Evolutionary conservation across 1,139 yeast genomes (phyloP), one percentile per base, ranked within the genome.

Genomic region (Saccharomyces hybrid): DNA sequence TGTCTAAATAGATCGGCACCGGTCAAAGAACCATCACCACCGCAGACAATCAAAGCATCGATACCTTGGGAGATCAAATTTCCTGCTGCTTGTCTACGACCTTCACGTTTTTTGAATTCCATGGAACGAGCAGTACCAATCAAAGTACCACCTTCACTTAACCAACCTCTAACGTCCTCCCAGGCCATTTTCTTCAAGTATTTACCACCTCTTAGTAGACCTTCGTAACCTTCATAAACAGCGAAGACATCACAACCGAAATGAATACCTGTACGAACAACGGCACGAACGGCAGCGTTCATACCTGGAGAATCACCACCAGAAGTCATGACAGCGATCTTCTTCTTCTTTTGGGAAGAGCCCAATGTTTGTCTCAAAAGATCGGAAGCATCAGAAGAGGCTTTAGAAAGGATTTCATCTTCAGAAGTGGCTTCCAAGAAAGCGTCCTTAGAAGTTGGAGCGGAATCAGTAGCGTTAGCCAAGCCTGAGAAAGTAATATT

Each of bases 241-340:
- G 87, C 90, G 67, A 76, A 86, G 1, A 86, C 86, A 62, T 83
- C 86, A 68, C 91, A 85, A 13, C 84, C 88, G 58, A 79, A 75
- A 71, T 76, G 82, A 60, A 86, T 83, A 54, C 88, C 87, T 0
- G 91, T 81, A 62, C 95, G 75, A 7, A 85, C 86, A 52, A 86
- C 88, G 1, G 93, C 91, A 61, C 93, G 76, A 8, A 86, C 93
- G 27, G 83, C 85, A 6, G 93, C 88, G 67, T 84, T 84, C 95
- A 86, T 86, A 63, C 95, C 95, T 19, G 88, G 93, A 49, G 93
- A 86, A 68, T 86, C 95, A 66, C 95, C 95, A 60, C 95, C 95
- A 0, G 91, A 84, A 2, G 95, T 86, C 93, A 86, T 86, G 25
- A 86, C 88, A 1, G 88, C 95, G 56, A 86, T 84, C 68, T 84